Base-by-base conservation (phyloP, 164 flowering plant genomes). In the Dillenia turbinata region DNA sequence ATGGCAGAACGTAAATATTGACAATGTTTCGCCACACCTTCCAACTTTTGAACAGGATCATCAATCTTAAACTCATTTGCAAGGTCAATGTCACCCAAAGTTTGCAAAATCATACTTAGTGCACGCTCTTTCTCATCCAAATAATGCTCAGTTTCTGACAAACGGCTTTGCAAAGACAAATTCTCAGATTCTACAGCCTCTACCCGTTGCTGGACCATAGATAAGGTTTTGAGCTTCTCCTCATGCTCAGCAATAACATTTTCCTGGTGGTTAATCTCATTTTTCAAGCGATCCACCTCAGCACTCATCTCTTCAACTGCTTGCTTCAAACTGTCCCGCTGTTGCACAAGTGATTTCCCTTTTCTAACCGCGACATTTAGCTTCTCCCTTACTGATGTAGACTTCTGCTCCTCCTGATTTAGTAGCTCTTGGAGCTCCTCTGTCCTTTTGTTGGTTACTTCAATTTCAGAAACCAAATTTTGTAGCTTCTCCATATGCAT, bases 301-400 rank as follows among this genome's bases (percentile, higher is more conserved):
- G 65, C 47, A 66, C 67, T 87, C 82, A 82, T 76, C 63, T 77
- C 92, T 64, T 84, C 88, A 69, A 95, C 72, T 16, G 72, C 75
- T 70, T 87, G 92, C 65, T 88, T 90, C 80, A 95, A 67, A 72
- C 79, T 74, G 61, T 95, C 99, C 47, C 98, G 79, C 68, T 92
- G 92, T 61, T 95, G 99, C 65, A 95, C 95, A 79, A 95, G 69
- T 17, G 83, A 84, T 71, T 95, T 95, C 14, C 98, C 99, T 81
- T 92, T 95, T 54, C 92, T 79, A 63, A 95, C 99, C 8, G 99
- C 99, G 72, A 95, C 80, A 78, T 87, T 92, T 52, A 95, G 72
- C 76, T 92, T 95, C 75, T 95, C 99, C 74, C 97, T 80, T 6
- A 79, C 61, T 69, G 95, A 79, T 59, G 83, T 80, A 57, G 89